Evolutionary conservation across 2,329 filamentous ascomycete species (phyloP).

Genomic region (Whalleya microplaca): DNA sequence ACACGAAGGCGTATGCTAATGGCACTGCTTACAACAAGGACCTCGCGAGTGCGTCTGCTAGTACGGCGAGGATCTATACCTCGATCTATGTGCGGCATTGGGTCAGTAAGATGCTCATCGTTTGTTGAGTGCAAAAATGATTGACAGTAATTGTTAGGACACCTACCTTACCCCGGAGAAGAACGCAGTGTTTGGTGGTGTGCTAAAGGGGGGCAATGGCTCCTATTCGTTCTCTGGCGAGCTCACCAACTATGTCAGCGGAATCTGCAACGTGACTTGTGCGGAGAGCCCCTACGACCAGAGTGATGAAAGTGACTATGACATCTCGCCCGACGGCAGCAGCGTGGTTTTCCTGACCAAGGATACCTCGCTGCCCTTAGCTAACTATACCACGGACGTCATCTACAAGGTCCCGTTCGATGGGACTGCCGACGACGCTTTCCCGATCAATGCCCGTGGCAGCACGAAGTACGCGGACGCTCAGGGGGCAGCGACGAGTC

Average conservation of each 20-base stretch:
- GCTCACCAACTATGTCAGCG: slow-evolving; percentile 41
- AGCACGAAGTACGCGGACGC: slow-evolving; percentile 36
- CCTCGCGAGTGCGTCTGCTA: slow-evolving; percentile 48
- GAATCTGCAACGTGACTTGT: slow-evolving; percentile 38
- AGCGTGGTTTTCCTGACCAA: slow-evolving; percentile 59
- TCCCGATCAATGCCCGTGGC: slow-evolving; percentile 40
- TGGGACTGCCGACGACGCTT: slow-evolving; percentile 36
- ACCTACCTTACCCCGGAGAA: slow-evolving; percentile 57
- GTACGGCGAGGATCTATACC: slow-evolving; percentile 59
- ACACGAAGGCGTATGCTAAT: slow-evolving; percentile 57
- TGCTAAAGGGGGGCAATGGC: slow-evolving; percentile 42
- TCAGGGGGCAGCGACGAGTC: slow-evolving; percentile 40
- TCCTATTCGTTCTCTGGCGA: slow-evolving; percentile 35
- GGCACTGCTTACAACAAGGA: slow-evolving; percentile 61
- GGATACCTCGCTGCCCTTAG: slow-evolving; percentile 56
- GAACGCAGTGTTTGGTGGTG: slow-evolving; percentile 63
- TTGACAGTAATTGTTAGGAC: slow-evolving; percentile 40
- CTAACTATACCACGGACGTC: slow-evolving; percentile 52
- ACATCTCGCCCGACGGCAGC: slow-evolving; percentile 52
- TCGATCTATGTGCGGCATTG: slow-evolving; percentile 63
- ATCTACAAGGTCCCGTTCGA: slow-evolving; percentile 41
- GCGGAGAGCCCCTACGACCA: slow-evolving; percentile 53
- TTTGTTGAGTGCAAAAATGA: not conserved
- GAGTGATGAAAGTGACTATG: slow-evolving; percentile 63
- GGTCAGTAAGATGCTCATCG: slow-evolving; percentile 32